phyloP scores from a whole-genome alignment of 192 early-diverging fungal species.

The Dissophora ornata region DNA sequence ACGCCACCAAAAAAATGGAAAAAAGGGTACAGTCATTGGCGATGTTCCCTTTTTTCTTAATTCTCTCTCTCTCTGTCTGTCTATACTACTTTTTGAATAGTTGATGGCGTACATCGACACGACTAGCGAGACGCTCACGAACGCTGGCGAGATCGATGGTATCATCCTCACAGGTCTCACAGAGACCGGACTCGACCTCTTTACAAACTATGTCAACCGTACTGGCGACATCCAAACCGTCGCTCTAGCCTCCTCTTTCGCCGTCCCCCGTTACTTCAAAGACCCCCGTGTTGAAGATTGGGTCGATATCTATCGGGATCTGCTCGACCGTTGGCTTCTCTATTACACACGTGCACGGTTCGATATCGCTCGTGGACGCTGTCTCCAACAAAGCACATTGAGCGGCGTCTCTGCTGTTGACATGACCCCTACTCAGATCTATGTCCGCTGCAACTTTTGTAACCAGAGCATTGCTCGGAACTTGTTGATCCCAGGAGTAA shows the following conservation, averaged over 20 bases:
- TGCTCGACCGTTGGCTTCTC: slow-evolving; percentile 91
- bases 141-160: slow-evolving; percentile 80
- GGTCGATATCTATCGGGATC: slow-evolving; percentile 85
- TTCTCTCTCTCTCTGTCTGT: background rate
- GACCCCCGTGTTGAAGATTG: slow-evolving; percentile 74
- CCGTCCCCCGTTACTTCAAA: slow-evolving; percentile 66
- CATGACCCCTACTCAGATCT: slow-evolving; percentile 79
- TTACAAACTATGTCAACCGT: slow-evolving; percentile 83
- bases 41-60: too few relatives aligned
- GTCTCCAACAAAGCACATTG: slow-evolving; percentile 62
- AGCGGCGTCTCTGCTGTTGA: slow-evolving; percentile 58
- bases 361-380: slow-evolving; percentile 87
- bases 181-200: slow-evolving; percentile 72
- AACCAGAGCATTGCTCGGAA: slow-evolving; percentile 72
- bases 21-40: too few relatives aligned
- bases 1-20: too few relatives aligned
- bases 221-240: slow-evolving; percentile 95
- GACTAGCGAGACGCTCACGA: slow-evolving; percentile 64
- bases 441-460: slow-evolving; percentile 91
- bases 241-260: slow-evolving; percentile 72
- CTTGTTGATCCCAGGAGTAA: slow-evolving; percentile 59
- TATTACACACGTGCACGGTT: slow-evolving; percentile 88
- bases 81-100: slow-evolving; percentile 26
- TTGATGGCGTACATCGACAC: slow-evolving; percentile 72
- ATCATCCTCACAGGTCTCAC: slow-evolving; percentile 86